These are phyloP conservation scores for Nicotiana paniculata DNA, from an alignment of 257 asterid genomes.

Conservation along the genomic window DNA sequence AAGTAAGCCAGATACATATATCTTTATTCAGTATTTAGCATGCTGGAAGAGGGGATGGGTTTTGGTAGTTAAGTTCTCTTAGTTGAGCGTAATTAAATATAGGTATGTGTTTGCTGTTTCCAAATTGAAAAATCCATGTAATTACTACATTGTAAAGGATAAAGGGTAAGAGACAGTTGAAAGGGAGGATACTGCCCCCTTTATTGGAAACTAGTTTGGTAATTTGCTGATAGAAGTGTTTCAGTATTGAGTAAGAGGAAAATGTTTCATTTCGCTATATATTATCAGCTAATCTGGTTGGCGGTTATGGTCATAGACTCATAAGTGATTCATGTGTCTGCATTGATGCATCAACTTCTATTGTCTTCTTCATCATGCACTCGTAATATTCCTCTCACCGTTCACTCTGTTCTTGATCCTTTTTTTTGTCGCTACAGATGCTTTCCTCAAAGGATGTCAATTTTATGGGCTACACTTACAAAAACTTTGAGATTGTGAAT, in stretches of 20 bases:
- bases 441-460: constrained; percentile 93
- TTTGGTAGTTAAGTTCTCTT: not conserved
- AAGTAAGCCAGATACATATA: not conserved
- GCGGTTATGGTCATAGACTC: not conserved
- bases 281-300: not conserved
- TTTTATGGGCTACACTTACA: constrained; percentile 96
- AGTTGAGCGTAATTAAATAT: not conserved
- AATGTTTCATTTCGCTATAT: not conserved
- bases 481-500: constrained; percentile 87
- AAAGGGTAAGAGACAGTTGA: not conserved
- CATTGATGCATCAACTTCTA: not conserved
- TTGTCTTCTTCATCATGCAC: not conserved
- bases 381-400: not conserved
- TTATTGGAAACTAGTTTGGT: not conserved
- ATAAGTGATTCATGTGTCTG: not conserved
- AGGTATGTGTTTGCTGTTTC: not conserved
- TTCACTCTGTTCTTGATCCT: not conserved
- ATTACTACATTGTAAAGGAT: not conserved
- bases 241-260: not conserved
- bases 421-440: constrained; percentile 55
- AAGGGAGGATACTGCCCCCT: not conserved
- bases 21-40: not conserved
- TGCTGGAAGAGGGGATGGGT: not conserved
- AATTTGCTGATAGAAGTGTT: not conserved
- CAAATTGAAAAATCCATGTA: not conserved